A percentile compares a stretch with the other conserved stretches of the same genome.
phyloP scores from a whole-genome alignment of 192 early-diverging fungal genomes.

The Podila clonocystis region DNA sequence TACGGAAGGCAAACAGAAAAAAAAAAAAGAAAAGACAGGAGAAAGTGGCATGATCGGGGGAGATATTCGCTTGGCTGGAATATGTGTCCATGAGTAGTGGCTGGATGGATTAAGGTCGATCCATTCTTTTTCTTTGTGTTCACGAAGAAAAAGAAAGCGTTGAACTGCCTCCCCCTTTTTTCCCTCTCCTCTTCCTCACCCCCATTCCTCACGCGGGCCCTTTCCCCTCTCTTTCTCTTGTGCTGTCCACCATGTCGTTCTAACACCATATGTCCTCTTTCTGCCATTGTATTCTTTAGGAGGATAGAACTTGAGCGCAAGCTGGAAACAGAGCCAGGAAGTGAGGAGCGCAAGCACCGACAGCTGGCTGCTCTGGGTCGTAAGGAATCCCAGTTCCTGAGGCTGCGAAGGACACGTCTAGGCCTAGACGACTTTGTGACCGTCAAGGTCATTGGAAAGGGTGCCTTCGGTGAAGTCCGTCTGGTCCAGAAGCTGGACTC shows the following conservation, averaged over 20 bases:
- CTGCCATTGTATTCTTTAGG: conserved; percentile 40
- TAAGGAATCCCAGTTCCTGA: conserved; percentile 95
- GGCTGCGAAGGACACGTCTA: conserved; percentile 89
- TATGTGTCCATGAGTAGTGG: too few species aligned
- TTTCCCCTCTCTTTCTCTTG: too few species aligned
- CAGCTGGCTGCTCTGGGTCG: conserved; percentile 81
- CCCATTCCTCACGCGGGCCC: too few species aligned
- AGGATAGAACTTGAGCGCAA: conserved; percentile 84
- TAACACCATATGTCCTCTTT: too few species aligned
- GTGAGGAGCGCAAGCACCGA: conserved; percentile 89
- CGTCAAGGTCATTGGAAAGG: conserved; percentile 98
- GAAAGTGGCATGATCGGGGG: neutral
- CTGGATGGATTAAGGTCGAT: too few species aligned
- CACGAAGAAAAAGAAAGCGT: too few species aligned
- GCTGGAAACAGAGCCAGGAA: conserved; percentile 77
- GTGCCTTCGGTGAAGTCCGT: conserved; percentile 98
- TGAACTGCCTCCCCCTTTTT: too few species aligned
- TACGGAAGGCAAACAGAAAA: neutral
- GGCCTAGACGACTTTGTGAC: conserved; percentile 94
- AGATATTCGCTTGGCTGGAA: too few species aligned
- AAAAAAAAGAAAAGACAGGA: neutral
- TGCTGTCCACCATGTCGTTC: too few species aligned
- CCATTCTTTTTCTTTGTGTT: too few species aligned
- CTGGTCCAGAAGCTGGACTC: conserved; percentile 97
- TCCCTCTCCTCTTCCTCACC: too few species aligned